phyloP scores from a whole-genome alignment of 1,284 basidiomycete genomes.

The Pisolithus thermaeus region DNA sequence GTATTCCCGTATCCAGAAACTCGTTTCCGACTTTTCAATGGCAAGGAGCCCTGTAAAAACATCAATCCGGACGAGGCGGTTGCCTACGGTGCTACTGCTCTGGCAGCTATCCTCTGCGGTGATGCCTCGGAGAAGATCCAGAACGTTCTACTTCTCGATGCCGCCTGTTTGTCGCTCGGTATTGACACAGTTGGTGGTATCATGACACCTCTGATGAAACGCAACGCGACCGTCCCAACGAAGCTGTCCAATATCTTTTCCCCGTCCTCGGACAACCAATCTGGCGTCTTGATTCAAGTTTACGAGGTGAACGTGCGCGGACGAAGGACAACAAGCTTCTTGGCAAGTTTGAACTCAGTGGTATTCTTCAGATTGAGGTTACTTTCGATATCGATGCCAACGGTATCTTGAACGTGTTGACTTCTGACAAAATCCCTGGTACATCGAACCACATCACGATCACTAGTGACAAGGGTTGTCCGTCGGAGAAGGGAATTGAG shows the following conservation, averaged over 20 bases:
- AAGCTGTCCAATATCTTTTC: conserved; percentile 93
- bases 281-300: conserved; percentile 97
- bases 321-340: conserved; percentile 99
- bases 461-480: too few species aligned
- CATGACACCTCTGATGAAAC: conserved; percentile 93
- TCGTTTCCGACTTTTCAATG: conserved; percentile 86
- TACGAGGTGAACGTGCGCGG: conserved; percentile 99
- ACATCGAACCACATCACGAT: conserved; percentile 80
- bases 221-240: conserved; percentile 97
- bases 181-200: conserved; percentile 99
- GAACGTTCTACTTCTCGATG: conserved; percentile 92
- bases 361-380: conserved; percentile 97
- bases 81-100: conserved; percentile 95
- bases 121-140: conserved; percentile 61
- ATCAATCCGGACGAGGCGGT: conserved; percentile 96
- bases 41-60: conserved; percentile 85
- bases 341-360: conserved; percentile 97
- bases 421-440: conserved; percentile 96
- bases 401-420: conserved; percentile 95
- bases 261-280: conserved; percentile 99
- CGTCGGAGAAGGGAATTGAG: too few species aligned
- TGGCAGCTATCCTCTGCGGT: conserved; percentile 93
- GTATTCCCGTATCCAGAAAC: conserved; percentile 97
- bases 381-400: conserved; percentile 99
- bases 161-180: conserved; percentile 91